Evolutionary conservation across 768 basidiomycete genomes (phyloP), one percentile per base, ranked within the genome.

Genomic region (Lactarius hatsudake): DNA sequence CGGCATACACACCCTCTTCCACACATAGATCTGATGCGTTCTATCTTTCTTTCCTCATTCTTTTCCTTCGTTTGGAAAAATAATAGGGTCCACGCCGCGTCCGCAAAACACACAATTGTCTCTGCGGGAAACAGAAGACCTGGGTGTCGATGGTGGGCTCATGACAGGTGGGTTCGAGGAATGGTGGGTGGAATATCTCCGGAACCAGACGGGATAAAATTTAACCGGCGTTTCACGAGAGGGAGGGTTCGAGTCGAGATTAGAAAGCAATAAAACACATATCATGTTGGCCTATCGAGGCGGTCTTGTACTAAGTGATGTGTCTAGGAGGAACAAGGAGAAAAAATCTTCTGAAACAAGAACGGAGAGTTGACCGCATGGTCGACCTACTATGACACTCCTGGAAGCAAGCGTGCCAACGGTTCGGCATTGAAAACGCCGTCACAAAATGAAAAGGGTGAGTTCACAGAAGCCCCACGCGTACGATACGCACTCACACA

Each of bases 61-160:
- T 26, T 59, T 18, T 13, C 51, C 59, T 12, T 32, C 51, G n/a
- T 73, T 67, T 66, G 66, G 34, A n/a, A 23, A 5, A 32, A 23
- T 1, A 48, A 48, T 73, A 10, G 89, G 84, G 5, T 90, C 87
- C 20, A 91, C 91, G 2, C 81, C 84, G 10, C 84, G 96, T 2
- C 96, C 96, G 4, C 83, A 81, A 66, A 89, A 98, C 73, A 91
- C 90, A 67, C 89, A 87, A 69, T 78, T 98, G 40, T 88, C 90
- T 69, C 89, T 89, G 15, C 81, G 80, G 61, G 89, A 89, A 73
- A 90, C 93, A n/a, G 86, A 89, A 63, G 81, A 82, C 61, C 75
- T 97, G 30, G 78, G 73, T 1, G 72, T 75, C 2, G 78, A 78
- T 48, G 79, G 81, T n/a, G 86, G 86, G 1, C 79, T 91, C 45